Evolutionary conservation across 192 early-diverging fungal genomes (phyloP), one percentile per base, ranked within the genome.

Genomic region (Physocladia obscura): DNA sequence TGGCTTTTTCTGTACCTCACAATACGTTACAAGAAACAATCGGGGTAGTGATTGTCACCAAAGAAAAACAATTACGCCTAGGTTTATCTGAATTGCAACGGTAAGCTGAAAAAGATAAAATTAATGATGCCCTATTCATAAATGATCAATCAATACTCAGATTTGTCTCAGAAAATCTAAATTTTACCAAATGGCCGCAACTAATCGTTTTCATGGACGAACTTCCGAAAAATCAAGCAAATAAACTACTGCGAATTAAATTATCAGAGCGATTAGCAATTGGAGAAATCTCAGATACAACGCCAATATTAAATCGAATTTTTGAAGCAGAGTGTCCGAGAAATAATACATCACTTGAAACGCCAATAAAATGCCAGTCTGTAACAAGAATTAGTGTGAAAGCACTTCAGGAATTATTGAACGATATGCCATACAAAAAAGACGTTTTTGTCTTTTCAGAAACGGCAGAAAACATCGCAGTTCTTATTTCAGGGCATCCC

Each of bases 1-100:
- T 81, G 29, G 80, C 80, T 19, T 81, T 81, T 49, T 76, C 75
- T 2, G 78, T 79, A 17, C 67, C 70, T 31, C 80, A 81, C 48
- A 62, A 67, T 37, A 60, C 67, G 1, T 60, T 81, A 6, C 80
- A 81, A 75, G 80, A 81, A 65, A 77, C 76, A 15, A 74, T 79
- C 37, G 80, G 80, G 11, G 49, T 80, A 2, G 80, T 75, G 2
- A 69, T 81, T 38, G 78, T 80, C 19, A 30, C 35, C 21, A 50
- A 39, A 36, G n/a, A 50, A 11, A 15, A 34, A 8, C n/a, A 13
- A 8, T 35, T 15, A 8, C 75, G 77, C 15, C 36, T 71, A n/a
- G 69, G 58, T 17, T 57, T 71, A 5, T 17, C 35, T 11, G 56
- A 71, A 36, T 27, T 71, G 5, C 69, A 71, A 52, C 62, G 24